Conservation (phyloP, 129 eudicot species). For the Calendula officinalis region DNA sequence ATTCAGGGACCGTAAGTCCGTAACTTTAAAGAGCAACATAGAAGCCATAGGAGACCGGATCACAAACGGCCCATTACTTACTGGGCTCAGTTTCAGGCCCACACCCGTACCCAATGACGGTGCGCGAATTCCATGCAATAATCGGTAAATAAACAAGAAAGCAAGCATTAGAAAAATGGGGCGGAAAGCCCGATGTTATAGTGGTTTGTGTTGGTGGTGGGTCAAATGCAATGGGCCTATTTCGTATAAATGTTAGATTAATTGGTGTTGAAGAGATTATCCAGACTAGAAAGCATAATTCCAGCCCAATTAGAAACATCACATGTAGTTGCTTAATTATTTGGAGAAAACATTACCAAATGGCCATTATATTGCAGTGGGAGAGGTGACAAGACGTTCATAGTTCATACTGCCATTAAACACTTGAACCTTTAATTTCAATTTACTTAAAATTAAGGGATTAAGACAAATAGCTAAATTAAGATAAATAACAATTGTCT, state of each 20-base stretch:
- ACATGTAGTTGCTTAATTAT: slow-evolving; percentile 74
- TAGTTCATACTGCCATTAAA: slow-evolving; percentile 74
- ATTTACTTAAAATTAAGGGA: neutral
- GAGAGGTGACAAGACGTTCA: slow-evolving; percentile 69
- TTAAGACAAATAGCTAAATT: too few relatives aligned
- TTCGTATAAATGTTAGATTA: slow-evolving; percentile 75
- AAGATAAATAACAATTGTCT: neutral
- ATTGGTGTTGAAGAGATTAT: slow-evolving; percentile 88
- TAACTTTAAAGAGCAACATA: slow-evolving; percentile 88
- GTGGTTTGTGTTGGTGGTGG: slow-evolving; percentile 98
- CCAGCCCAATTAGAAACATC: slow-evolving; percentile 89
- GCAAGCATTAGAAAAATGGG: slow-evolving; percentile 96
- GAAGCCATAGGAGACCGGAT: slow-evolving; percentile 97
- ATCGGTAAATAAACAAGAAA: slow-evolving; percentile 79
- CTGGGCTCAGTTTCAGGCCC: slow-evolving; percentile 42
- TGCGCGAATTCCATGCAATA: slow-evolving; percentile 39
- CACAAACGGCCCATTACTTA: slow-evolving; percentile 61
- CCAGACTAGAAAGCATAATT: slow-evolving; percentile 83
- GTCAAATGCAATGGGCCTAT: slow-evolving; percentile 93
- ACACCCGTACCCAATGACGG: slow-evolving; percentile 45
- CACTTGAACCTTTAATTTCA: slow-evolving; percentile 49
- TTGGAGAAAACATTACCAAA: slow-evolving; percentile 71
- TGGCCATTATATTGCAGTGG: slow-evolving; percentile 90
- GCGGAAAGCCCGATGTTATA: slow-evolving; percentile 86
- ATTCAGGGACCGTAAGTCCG: slow-evolving; percentile 93